These are phyloP conservation scores for Kluyveromyces wickerhamii DNA, from an alignment of 805 yeast species.

Conservation along the genomic window DNA sequence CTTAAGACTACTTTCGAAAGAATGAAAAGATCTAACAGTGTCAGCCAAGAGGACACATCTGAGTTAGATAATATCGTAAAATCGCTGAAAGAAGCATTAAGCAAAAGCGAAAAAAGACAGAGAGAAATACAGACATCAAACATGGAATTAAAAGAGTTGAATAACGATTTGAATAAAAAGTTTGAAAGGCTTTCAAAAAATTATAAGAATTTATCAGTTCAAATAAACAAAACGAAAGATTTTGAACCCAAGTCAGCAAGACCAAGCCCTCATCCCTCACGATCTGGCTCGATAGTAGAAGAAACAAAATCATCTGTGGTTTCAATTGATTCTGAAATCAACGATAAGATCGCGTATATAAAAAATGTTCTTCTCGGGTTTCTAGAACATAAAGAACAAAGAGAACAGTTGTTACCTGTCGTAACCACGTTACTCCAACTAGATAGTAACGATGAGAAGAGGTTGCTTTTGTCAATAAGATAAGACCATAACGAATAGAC, in stretches of 20 bases:
- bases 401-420: constrained; percentile 79
- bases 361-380: constrained; percentile 89
- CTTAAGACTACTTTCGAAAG: constrained; percentile 25
- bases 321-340: constrained; percentile 19
- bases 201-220: constrained; percentile 56
- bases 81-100: constrained; percentile 48
- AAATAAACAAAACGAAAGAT: constrained; percentile 41
- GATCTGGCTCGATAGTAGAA: constrained; percentile 31
- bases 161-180: constrained; percentile 62
- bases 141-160: constrained; percentile 45
- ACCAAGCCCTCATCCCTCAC: constrained; percentile 16
- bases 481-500: no score
- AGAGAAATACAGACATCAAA: constrained; percentile 51
- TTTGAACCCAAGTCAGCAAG: constrained; percentile 19
- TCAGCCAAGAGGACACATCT: constrained; percentile 23
- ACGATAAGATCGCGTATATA: constrained; percentile 60
- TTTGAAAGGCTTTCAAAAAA: constrained; percentile 62
- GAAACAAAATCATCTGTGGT: background rate
- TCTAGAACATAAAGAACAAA: constrained; percentile 86
- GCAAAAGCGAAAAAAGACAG: constrained; percentile 40
- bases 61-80: constrained; percentile 25
- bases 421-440: constrained; percentile 65
- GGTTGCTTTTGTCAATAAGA: constrained; percentile 52
- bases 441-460: constrained; percentile 62
- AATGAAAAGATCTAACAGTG: constrained; percentile 22